Evolutionary conservation across 441 rosid species (phyloP).

Genomic region (Eruca vesicaria): DNA sequence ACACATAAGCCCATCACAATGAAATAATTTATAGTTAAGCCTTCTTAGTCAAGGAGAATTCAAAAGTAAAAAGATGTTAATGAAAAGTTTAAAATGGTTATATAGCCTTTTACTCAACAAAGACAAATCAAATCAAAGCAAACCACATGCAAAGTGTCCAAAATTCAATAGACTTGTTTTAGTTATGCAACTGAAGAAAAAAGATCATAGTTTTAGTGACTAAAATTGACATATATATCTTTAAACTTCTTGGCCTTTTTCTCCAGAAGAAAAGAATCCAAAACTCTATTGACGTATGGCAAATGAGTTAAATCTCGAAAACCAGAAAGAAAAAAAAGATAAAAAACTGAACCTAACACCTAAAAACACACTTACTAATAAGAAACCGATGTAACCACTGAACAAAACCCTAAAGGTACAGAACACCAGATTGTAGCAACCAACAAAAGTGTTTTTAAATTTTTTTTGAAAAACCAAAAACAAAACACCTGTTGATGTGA

Average conservation of each 20-base stretch:
- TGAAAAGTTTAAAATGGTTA: not conserved
- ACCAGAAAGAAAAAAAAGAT: not conserved
- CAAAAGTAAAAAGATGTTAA: conserved; percentile 14
- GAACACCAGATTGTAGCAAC: conserved; percentile 41
- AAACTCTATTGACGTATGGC: conserved; percentile 21
- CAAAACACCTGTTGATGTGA: conserved; percentile 96
- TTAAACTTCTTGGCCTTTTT: conserved; percentile 11
- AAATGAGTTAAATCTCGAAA: conserved; percentile 12
- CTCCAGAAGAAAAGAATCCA: conserved; percentile 10
- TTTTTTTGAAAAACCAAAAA: conserved; percentile 18
- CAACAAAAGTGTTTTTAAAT: not conserved
- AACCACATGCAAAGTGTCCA: conserved; percentile 33
- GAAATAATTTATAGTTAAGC: not conserved
- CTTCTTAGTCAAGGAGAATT: conserved; percentile 20
- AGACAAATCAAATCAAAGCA: conserved; percentile 22
- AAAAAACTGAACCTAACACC: not conserved
- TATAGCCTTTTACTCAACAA: not conserved
- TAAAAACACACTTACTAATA: not conserved
- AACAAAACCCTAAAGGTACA: conserved; percentile 51
- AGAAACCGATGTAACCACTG: conserved; percentile 44
- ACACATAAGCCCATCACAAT: conserved; percentile 6
- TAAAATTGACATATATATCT: conserved; percentile 30
- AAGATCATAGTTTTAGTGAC: conserved; percentile 23
- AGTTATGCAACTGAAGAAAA: conserved; percentile 21
- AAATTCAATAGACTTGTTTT: conserved; percentile 10